Percentiles rank a stretch among this genome's conserved stretches.
Evolutionary conservation across 148 eudicot genomes (phyloP).

Genomic region (Camellia sinensis): DNA sequence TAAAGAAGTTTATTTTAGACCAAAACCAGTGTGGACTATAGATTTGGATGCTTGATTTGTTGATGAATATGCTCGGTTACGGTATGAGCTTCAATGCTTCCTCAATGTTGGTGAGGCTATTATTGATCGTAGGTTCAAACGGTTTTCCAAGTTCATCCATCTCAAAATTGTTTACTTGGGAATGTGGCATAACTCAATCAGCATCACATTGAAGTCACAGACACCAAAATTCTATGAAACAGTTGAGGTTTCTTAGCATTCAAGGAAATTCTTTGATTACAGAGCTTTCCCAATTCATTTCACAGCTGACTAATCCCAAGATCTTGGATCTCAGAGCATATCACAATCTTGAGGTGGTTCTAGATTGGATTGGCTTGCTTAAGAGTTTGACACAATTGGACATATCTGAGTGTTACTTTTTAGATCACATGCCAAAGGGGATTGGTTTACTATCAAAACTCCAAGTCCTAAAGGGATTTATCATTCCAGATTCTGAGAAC

Average conservation of each 20-base stretch:
- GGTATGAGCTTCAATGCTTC: not conserved
- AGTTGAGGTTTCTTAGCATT: conserved; percentile 38
- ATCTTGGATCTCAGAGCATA: conserved; percentile 50
- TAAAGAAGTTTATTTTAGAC: too few relatives aligned
- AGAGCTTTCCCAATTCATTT: conserved; percentile 31
- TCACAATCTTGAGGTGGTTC: conserved; percentile 43
- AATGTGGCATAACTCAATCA: conserved; percentile 34
- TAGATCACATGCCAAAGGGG: conserved; percentile 41
- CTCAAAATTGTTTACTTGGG: conserved; percentile 44
- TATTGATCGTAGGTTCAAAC: conserved; percentile 26
- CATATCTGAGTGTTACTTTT: conserved; percentile 50
- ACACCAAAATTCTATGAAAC: too few relatives aligned
- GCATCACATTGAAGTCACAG: too few relatives aligned
- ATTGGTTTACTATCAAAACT: conserved; percentile 27
- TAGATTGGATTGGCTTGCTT: conserved; percentile 33
- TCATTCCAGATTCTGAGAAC: conserved; percentile 19
- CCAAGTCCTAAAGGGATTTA: conserved; percentile 50
- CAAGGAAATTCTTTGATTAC: conserved; percentile 45
- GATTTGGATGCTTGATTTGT: not conserved
- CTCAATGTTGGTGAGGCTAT: conserved; percentile 33
- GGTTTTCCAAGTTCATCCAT: conserved; percentile 34
- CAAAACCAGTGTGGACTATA: too few relatives aligned
- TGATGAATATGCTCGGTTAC: not conserved
- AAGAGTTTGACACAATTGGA: conserved; percentile 48
- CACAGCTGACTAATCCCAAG: conserved; percentile 23